Percentiles rank a stretch among this genome's conserved stretches.
Evolutionary conservation across 768 basidiomycete genomes (phyloP).

Genomic region (Grammothele lineata): DNA sequence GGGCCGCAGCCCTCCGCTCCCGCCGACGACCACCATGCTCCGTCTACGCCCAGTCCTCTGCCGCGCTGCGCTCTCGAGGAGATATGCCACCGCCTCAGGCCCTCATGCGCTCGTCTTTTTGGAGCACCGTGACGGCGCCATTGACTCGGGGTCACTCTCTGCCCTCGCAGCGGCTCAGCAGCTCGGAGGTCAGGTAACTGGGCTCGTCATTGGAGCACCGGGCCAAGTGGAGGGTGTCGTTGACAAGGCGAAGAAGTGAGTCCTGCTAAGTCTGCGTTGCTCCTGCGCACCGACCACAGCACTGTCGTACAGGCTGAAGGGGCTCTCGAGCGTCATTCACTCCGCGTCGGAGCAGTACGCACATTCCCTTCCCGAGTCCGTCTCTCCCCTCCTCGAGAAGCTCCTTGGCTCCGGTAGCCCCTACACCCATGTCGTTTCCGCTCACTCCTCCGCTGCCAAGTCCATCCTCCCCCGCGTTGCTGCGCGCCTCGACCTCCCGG

Average conservation of each 20-base stretch:
- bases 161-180: conserved; percentile 88
- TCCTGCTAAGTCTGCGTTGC: too few relatives aligned
- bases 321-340: conserved; percentile 63
- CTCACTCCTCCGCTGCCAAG: conserved; percentile 90
- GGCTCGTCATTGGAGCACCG: conserved; percentile 65
- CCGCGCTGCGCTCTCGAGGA: conserved; percentile 25
- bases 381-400: conserved; percentile 80
- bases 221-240: conserved; percentile 63
- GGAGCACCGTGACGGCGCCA: conserved; percentile 77
- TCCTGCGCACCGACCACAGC: too few relatives aligned
- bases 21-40: conserved; percentile 3
- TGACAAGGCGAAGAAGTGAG: conserved; percentile 78
- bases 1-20: background rate
- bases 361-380: conserved; percentile 65
- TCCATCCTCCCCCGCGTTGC: conserved; percentile 91
- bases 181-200: conserved; percentile 84
- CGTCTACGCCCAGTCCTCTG: conserved; percentile 8
- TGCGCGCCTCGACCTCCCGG: conserved; percentile 82
- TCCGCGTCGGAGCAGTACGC: conserved; percentile 68
- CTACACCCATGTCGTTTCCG: conserved; percentile 89
- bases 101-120: conserved; percentile 85
- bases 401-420: conserved; percentile 56
- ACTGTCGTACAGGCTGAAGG: conserved; percentile 49
- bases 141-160: conserved; percentile 83
- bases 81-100: conserved; percentile 56